Evolutionary conservation across 2,329 filamentous ascomycete genomes (phyloP), one percentile per base, ranked within the genome.

Genomic region (Erysiphe neolycopersici): DNA sequence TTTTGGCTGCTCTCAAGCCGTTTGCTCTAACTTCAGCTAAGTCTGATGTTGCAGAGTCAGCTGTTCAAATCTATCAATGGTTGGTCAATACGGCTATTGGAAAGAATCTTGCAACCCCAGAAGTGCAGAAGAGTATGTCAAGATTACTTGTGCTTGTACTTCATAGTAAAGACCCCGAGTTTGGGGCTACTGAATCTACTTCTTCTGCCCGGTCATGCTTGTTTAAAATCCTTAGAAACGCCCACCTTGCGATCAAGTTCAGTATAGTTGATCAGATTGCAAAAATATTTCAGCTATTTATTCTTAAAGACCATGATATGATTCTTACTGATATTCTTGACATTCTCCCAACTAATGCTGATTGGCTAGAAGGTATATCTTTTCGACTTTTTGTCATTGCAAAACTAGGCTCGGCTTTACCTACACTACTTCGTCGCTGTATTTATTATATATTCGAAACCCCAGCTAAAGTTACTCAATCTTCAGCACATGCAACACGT

Each of bases 391-490:
- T 80, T 48, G 71, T 82, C 9, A 62, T 95, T 11, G 72, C 79
- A 1, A 73, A 74, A 44, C 62, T 98, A 46, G 89, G 80, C 19
- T 80, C 82, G 29, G 63, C 66, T 42, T 95, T 87, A 81, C 76
- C 83, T 46, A 92, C 85, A 0, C 65, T 95, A 17, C 66, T 94
- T 38, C 76, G 85, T 43, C 74, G 79, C 49, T 84, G 83, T 50
- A 79, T 92, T 16, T 98, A 94, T 57, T 79, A 89, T 57, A 84
- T 95, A 18, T 93, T 95, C 52, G 89, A 95, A 57, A 83, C 79
- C 0, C 80, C 85, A 1, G 82, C 79, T 1, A 73, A 74, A 45
- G 71, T 92, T 13, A 60, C 68, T 3, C 60, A 62, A 11, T 78
- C 79, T 6, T 64, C 67, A 17, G 62, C 65, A 17, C 79, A 94